Base-by-base conservation (phyloP, 129 eudicot species). In the Erigeron canadensis region DNA sequence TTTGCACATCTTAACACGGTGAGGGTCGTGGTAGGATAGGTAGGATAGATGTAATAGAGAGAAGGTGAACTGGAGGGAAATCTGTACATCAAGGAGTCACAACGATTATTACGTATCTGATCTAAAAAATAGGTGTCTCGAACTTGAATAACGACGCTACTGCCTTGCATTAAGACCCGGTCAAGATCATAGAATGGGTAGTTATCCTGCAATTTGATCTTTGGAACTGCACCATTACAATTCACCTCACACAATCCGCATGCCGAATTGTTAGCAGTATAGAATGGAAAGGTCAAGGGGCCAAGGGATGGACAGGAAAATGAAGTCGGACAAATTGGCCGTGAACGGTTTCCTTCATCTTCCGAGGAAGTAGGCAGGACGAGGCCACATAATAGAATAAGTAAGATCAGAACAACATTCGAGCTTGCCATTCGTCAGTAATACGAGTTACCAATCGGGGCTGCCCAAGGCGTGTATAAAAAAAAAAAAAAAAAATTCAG, bases 221-320 rank as follows among this genome's bases (percentile, higher is more conserved):
- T 64, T 10, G 79, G 72, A 74, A 38, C 63, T 48, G 7, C 12
- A 39, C 12, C 72, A 44, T 48, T 54, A 54, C 79, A 74, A 13
- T 74, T n/a, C 51, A 74, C 71, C 71, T 64, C 60, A 40, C 56
- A 74, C 79, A 74, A 74, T 11, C 79, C 77, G 16, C 77, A 73
- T 18, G 70, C 39, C 4, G 70, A 37, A 73, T 48, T 38, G n/a
- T 50, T 12, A 5, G 79, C 40, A 39, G 15, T 1, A n/a, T 75
- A 75, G 34, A 75, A 75, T 21, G 79, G 79, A 66, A 75, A 75
- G 77, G 73, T 56, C 51, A 75, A 41, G 47, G 8, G 3, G 44
- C 65, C 58, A 7, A 75, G 57, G 66, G 15, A 64, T 40, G n/a
- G 42, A 54, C 79, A 75, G 46, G 6, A 10, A 42, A 65, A 75